Evolutionary conservation across 345 rosid species (phyloP).

Genomic region (Hibiscus mutabilis): DNA sequence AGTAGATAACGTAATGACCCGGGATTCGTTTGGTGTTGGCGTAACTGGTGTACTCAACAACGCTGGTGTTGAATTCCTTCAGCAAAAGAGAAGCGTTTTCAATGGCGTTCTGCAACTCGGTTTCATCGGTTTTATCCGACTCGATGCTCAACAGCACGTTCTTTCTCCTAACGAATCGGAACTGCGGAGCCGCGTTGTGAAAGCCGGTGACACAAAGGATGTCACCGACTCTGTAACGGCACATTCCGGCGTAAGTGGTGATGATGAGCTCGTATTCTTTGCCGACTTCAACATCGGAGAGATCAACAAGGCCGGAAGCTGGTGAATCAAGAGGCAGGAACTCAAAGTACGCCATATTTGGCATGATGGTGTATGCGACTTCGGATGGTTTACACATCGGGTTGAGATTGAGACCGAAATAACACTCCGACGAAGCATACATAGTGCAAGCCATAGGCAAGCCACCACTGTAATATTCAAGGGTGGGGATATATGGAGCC

Average conservation of each 20-base stretch:
- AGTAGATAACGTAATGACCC: constrained; percentile 82
- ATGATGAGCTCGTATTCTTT: constrained; percentile 78
- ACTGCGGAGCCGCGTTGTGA: constrained; percentile 74
- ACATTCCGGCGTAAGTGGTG: constrained; percentile 71
- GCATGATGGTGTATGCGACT: constrained; percentile 82
- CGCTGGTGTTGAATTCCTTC: constrained; percentile 40
- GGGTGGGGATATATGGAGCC: constrained; percentile 90
- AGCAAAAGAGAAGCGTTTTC: constrained; percentile 55
- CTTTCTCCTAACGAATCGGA: constrained; percentile 66
- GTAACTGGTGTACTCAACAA: constrained; percentile 80
- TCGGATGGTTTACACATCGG: constrained; percentile 83
- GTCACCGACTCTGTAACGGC: constrained; percentile 80
- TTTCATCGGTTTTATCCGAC: constrained; percentile 81
- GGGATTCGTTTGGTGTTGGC: constrained; percentile 63
- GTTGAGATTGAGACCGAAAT: constrained; percentile 67
- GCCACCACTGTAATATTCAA: constrained; percentile 73
- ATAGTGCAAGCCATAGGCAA: constrained; percentile 80
- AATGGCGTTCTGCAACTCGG: constrained; percentile 69
- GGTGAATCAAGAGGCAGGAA: constrained; percentile 39
- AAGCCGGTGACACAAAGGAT: constrained; percentile 70
- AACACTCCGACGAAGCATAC: constrained; percentile 95
- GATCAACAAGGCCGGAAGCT: constrained; percentile 48
- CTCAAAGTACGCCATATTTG: constrained; percentile 89
- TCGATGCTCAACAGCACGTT: constrained; percentile 85
- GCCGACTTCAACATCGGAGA: constrained; percentile 57